These are phyloP conservation scores for Collybia sordida DNA, from an alignment of 768 basidiomycete genomes.

Conservation along the genomic window DNA sequence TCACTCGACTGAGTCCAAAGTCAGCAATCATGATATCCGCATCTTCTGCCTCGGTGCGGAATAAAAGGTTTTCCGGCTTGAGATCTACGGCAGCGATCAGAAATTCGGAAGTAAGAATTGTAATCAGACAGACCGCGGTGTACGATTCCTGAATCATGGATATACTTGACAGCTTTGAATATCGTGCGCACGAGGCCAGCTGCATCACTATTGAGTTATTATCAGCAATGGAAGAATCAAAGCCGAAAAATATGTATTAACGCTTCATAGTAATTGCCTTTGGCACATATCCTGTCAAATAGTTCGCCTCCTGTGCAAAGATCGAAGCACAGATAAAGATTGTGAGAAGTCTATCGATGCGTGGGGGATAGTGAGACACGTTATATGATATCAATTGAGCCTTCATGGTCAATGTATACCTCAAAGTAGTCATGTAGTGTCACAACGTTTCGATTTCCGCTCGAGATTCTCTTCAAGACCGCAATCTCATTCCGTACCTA, in stretches of 20 bases:
- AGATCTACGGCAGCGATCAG: conserved; percentile 52
- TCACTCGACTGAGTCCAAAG: conserved; percentile 89
- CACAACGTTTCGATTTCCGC: conserved; percentile 87
- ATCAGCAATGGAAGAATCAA: conserved; percentile 1
- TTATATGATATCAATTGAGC: not conserved
- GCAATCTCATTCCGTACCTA: conserved; percentile 97
- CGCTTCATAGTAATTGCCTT: conserved; percentile 96
- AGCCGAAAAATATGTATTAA: conserved; percentile 34
- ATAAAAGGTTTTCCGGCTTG: conserved; percentile 97
- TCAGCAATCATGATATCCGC: conserved; percentile 97
- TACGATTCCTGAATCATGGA: conserved; percentile 90
- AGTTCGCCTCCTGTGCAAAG: conserved; percentile 97
- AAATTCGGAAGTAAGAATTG: not conserved
- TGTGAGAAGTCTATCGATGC: conserved; percentile 72
- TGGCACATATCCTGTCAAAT: conserved; percentile 98
- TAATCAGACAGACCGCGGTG: conserved; percentile 63
- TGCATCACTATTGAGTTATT: conserved; percentile 63
- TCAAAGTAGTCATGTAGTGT: conserved; percentile 97
- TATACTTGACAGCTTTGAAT: conserved; percentile 83
- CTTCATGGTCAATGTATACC: conserved; percentile 36
- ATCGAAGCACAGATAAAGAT: conserved; percentile 93
- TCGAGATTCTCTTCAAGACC: conserved; percentile 91
- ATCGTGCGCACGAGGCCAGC: conserved; percentile 86
- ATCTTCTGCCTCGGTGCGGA: conserved; percentile 85
- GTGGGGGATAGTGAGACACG: conserved; percentile 1